Percentiles rank a stretch among this genome's conserved stretches.
Evolutionary conservation across 805 yeast genomes (phyloP).

Genomic region (Jamesozyma rosinii): DNA sequence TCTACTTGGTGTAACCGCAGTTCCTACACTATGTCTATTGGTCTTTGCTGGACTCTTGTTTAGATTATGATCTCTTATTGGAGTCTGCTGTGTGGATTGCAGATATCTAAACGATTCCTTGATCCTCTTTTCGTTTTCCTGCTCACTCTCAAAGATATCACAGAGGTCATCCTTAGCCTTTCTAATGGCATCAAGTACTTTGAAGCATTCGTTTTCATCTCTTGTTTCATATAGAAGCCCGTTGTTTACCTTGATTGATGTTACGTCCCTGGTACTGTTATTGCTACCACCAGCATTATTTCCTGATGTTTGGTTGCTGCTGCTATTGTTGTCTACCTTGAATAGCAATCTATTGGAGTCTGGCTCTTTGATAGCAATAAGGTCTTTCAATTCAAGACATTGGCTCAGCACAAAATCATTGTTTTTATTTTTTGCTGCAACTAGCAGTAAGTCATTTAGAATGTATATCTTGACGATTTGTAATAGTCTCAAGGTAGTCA

Average conservation of each 20-base stretch:
- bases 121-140: constrained; percentile 35
- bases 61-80: constrained; percentile 21
- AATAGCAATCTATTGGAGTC: constrained; percentile 15
- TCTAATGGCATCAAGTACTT: constrained; percentile 46
- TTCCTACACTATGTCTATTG: constrained; percentile 26
- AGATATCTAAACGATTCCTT: constrained; percentile 38
- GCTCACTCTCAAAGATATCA: constrained; percentile 45
- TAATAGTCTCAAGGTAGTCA: constrained; percentile 73
- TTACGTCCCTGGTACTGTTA: constrained; percentile 6
- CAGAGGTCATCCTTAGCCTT: constrained; percentile 54
- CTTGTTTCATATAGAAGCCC: constrained; percentile 19
- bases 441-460: constrained; percentile 64
- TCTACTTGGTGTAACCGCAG: constrained; percentile 14
- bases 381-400: constrained; percentile 68
- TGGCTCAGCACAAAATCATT: constrained; percentile 56
- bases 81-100: constrained; percentile 30
- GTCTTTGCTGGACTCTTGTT: constrained; percentile 29
- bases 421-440: constrained; percentile 54
- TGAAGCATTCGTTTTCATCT: constrained; percentile 23
- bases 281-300: not conserved
- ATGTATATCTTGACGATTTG: constrained; percentile 69
- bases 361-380: constrained; percentile 34
- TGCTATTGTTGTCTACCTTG: constrained; percentile 9
- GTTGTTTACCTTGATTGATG: constrained; percentile 4
- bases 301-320: not conserved